Conservation (phyloP, 1,284 basidiomycete species). For the Tetrapyrgos nigripes region DNA sequence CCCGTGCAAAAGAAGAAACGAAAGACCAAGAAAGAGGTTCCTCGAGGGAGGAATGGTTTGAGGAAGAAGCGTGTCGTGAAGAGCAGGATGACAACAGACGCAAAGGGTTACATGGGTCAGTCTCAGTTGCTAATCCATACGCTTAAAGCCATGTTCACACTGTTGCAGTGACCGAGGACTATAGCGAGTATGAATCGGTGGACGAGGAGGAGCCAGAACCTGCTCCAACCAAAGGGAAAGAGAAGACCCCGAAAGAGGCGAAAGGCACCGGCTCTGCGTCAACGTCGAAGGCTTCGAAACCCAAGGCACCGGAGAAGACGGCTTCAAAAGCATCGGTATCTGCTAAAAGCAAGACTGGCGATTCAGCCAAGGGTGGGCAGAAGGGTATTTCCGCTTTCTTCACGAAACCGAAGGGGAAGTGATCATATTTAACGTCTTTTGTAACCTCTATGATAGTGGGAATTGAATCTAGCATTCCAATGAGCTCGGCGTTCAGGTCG, state of each 20-base stretch:
- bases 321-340: conserved; percentile 6
- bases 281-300: conserved; percentile 9
- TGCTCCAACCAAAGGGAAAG: conserved; percentile 35
- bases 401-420: conserved; percentile 10
- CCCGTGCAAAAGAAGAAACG: conserved; percentile 55
- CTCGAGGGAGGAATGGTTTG: conserved; percentile 73
- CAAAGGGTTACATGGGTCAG: conserved; percentile 76
- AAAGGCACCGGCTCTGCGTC: conserved; percentile 14
- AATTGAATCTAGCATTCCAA: too few species aligned
- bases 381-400: conserved; percentile 15
- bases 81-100: conserved; percentile 59
- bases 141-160: background rate
- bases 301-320: conserved; percentile 5
- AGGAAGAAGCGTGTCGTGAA: conserved; percentile 73
- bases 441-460: background rate
- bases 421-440: background rate
- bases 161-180: conserved; percentile 71
- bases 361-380: conserved; percentile 3
- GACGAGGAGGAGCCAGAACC: conserved; percentile 58
- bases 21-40: conserved; percentile 66
- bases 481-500: too few species aligned
- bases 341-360: background rate
- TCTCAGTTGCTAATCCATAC: conserved; percentile 6
- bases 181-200: conserved; percentile 80
- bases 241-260: conserved; percentile 35